Percentiles rank a stretch among this genome's conserved stretches.
phyloP scores from a whole-genome alignment of 441 rosid genomes.

The Mallotus japonicus region DNA sequence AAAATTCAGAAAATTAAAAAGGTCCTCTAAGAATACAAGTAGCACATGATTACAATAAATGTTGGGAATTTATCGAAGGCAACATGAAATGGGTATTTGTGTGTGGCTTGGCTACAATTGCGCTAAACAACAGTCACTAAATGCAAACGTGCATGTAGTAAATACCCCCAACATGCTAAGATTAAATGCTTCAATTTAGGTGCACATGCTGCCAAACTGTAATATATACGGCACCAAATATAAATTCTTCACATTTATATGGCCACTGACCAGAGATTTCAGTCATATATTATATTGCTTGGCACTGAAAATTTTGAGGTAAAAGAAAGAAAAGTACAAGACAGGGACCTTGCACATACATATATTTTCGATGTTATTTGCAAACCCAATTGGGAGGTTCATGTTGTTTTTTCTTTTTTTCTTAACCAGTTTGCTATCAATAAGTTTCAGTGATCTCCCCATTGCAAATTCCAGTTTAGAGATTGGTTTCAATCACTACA shows the following conservation, averaged over 20 bases:
- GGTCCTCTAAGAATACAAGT: not conserved
- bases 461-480: not conserved
- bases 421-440: not conserved
- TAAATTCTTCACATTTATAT: not conserved
- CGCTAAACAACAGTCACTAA: constrained; percentile 39
- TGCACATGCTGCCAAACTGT: constrained; percentile 36
- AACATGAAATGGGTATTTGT: constrained; percentile 34
- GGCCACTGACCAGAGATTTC: too few relatives aligned
- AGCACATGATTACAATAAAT: constrained; percentile 46
- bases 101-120: constrained; percentile 36
- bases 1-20: not conserved
- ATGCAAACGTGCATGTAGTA: constrained; percentile 53
- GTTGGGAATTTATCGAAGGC: constrained; percentile 25
- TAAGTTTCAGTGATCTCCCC: not conserved
- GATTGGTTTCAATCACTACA: not conserved
- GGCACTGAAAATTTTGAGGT: constrained; percentile 31
- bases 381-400: not conserved
- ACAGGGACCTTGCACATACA: too few relatives aligned
- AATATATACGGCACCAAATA: not conserved
- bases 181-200: constrained; percentile 41
- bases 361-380: too few relatives aligned
- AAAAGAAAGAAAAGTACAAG: too few relatives aligned
- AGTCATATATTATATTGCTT: not conserved
- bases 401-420: not conserved
- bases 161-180: constrained; percentile 39